Conservation (phyloP, 768 basidiomycete genomes). For the Coprinopsis marcescibilis region DNA sequence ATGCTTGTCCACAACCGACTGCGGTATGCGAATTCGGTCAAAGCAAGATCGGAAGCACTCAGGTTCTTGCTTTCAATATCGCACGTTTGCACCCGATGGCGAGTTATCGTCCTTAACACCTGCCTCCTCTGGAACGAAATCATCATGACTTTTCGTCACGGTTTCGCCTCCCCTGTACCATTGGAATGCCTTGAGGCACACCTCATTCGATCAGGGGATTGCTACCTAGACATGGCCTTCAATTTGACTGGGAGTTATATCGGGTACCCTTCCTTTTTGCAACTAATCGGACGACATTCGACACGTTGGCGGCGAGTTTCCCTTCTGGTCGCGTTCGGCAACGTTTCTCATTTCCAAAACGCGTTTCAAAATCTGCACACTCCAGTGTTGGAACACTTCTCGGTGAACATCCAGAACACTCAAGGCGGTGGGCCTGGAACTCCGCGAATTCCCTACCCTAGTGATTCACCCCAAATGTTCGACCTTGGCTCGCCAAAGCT, state of each 20-base stretch:
- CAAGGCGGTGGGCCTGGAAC: constrained; percentile 14
- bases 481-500: constrained; percentile 26
- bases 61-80: constrained; percentile 35
- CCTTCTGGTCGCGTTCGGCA: constrained; percentile 20
- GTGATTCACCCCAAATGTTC: constrained; percentile 26
- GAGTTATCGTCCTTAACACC: constrained; percentile 31
- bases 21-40: constrained; percentile 8
- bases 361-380: constrained; percentile 22
- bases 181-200: constrained; percentile 28
- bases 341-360: constrained; percentile 22
- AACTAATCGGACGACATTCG: constrained; percentile 27
- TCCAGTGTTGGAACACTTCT: constrained; percentile 34
- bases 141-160: constrained; percentile 22
- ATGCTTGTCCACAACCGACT: constrained; percentile 23
- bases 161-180: constrained; percentile 6
- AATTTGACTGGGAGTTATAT: constrained; percentile 18
- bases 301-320: constrained; percentile 35
- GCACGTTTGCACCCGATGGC: constrained; percentile 42
- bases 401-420: constrained; percentile 25
- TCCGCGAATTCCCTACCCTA: constrained; percentile 24
- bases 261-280: constrained; percentile 23
- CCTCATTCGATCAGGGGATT: constrained; percentile 31
- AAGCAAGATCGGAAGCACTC: constrained; percentile 3
- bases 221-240: constrained; percentile 32
- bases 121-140: constrained; percentile 42